A percentile compares a stretch with the other conserved stretches of the same genome.
phyloP scores from a whole-genome alignment of 2,329 filamentous ascomycete species.

The Colletotrichum orbiculare region DNA sequence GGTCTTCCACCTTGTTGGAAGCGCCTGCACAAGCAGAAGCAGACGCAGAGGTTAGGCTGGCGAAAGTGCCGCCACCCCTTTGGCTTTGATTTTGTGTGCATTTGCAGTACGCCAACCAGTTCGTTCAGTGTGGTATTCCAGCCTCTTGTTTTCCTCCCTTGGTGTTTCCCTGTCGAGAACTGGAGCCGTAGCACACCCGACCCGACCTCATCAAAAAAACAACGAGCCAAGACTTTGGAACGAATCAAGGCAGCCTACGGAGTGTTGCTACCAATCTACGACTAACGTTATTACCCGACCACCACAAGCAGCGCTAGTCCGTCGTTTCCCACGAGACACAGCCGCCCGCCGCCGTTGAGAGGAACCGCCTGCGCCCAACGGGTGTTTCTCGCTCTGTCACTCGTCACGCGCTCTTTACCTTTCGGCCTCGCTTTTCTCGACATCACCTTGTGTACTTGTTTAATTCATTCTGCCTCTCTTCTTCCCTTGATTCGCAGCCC shows the following conservation, averaged over 20 bases:
- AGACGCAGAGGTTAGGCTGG: too few relatives aligned
- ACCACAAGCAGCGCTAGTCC: constrained; percentile 21
- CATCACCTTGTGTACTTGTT: neutral
- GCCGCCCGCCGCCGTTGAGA: constrained; percentile 35
- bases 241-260: neutral
- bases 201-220: neutral
- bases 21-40: too few relatives aligned
- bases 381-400: constrained; percentile 12
- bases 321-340: constrained; percentile 32
- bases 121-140: too few relatives aligned
- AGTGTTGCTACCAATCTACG: too few relatives aligned
- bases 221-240: constrained; percentile 1
- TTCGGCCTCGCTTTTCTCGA: constrained; percentile 1
- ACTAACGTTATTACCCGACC: neutral
- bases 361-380: constrained; percentile 24
- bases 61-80: too few relatives aligned
- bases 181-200: neutral
- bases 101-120: too few relatives aligned
- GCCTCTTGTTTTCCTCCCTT: neutral
- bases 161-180: neutral
- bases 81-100: too few relatives aligned
- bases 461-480: neutral
- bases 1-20: too few relatives aligned
- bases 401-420: constrained; percentile 25
- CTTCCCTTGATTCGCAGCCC: constrained; percentile 1